Percentiles rank a stretch among this genome's conserved stretches.
These are phyloP conservation scores for Nitzschia putrida DNA, from an alignment of 108 stramenopile species.

Conservation along the genomic window DNA sequence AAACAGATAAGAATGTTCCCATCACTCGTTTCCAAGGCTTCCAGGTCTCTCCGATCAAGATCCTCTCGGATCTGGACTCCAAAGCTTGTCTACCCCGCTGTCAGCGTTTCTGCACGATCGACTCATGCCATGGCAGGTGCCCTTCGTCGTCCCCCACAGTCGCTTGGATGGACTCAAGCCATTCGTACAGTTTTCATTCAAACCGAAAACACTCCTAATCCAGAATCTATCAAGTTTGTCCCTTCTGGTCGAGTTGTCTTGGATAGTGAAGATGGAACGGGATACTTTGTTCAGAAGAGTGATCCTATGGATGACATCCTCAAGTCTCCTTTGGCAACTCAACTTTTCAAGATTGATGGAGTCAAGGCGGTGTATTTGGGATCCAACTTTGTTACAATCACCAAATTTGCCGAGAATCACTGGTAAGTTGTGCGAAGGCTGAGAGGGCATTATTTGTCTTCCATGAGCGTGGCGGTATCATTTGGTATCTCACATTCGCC, in stretches of 20 bases:
- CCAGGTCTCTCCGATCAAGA: too few species aligned
- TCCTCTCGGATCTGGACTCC: too few species aligned
- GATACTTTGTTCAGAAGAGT: slow-evolving; percentile 51
- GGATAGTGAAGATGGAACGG: slow-evolving; percentile 36
- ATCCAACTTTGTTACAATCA: slow-evolving; percentile 93
- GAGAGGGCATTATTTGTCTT: background rate
- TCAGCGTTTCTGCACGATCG: background rate
- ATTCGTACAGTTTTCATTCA: slow-evolving; percentile 90
- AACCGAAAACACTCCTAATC: slow-evolving; percentile 96
- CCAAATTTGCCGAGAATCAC: slow-evolving; percentile 82
- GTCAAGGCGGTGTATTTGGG: slow-evolving; percentile 93
- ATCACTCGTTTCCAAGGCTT: too few species aligned
- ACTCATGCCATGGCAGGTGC: background rate
- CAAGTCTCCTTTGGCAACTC: slow-evolving; percentile 84
- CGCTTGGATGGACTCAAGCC: background rate
- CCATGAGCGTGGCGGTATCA: background rate
- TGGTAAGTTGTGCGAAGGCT: slow-evolving; percentile 57
- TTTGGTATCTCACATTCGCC: background rate
- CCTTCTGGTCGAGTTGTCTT: slow-evolving; percentile 65
- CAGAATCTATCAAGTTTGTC: slow-evolving; percentile 95
- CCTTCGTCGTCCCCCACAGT: background rate
- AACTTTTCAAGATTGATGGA: slow-evolving; percentile 84
- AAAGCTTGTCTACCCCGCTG: too few species aligned
- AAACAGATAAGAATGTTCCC: too few species aligned
- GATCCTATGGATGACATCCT: slow-evolving; percentile 72